phyloP scores from a whole-genome alignment of 805 yeast genomes.

The Teunomyces aglyptinius region DNA sequence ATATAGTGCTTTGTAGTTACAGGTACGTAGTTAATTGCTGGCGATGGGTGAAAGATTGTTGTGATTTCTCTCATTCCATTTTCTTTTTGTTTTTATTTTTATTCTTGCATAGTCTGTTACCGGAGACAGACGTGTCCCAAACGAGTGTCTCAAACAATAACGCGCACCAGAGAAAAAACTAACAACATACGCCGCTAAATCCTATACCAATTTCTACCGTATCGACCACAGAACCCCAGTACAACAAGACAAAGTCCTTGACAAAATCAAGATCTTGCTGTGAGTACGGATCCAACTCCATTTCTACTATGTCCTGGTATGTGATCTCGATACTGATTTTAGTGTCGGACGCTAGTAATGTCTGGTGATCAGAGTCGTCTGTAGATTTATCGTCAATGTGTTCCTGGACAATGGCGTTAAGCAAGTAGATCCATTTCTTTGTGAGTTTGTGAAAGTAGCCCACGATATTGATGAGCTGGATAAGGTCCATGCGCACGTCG shows the following conservation, averaged over 20 bases:
- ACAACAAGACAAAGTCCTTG: conserved; percentile 30
- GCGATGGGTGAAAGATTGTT: too few species aligned
- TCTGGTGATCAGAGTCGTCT: conserved; percentile 6
- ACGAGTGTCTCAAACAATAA: too few species aligned
- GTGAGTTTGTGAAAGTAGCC: conserved; percentile 42
- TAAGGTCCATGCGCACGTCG: conserved; percentile 15
- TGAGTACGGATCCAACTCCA: conserved; percentile 45
- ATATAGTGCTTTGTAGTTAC: too few species aligned
- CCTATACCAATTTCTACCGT: conserved; percentile 36
- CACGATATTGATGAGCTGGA: conserved; percentile 27
- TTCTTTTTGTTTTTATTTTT: too few species aligned
- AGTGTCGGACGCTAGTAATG: conserved; percentile 6
- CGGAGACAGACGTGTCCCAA: too few species aligned
- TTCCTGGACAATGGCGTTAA: conserved; percentile 36
- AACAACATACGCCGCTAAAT: conserved; percentile 30
- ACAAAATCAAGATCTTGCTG: conserved; percentile 36
- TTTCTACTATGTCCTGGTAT: conserved; percentile 39
- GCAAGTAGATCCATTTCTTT: conserved; percentile 21
- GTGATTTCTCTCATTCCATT: too few species aligned
- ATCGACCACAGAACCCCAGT: conserved; percentile 30
- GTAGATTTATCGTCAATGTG: conserved; percentile 11
- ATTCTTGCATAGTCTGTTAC: too few species aligned
- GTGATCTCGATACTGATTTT: conserved; percentile 31
- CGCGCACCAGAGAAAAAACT: background rate
- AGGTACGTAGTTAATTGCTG: too few species aligned